Conservation (phyloP, 306 rosid species). For the Gastrolobium villosum region DNA sequence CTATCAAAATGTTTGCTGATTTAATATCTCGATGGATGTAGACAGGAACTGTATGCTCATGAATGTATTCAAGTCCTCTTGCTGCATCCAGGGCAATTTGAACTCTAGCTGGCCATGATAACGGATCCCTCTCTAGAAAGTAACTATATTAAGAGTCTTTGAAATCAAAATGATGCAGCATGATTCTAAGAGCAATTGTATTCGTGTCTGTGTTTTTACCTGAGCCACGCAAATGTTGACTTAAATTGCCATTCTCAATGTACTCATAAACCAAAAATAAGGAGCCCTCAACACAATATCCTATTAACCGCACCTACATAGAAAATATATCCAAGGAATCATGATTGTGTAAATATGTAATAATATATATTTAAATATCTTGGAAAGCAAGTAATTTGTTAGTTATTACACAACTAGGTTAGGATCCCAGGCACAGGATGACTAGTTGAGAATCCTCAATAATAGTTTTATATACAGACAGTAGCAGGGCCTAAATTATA, state of each 20-base stretch:
- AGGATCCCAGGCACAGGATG: background rate
- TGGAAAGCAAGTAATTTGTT: constrained; percentile 25
- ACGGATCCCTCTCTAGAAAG: constrained; percentile 62
- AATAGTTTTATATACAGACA: background rate
- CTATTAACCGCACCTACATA: constrained; percentile 76
- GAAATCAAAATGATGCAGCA: constrained; percentile 25
- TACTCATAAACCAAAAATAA: constrained; percentile 78
- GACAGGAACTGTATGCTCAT: constrained; percentile 86
- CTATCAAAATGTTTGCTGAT: constrained; percentile 80
- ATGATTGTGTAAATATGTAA: constrained; percentile 17
- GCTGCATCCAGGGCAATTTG: constrained; percentile 85
- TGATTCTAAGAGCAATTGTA: background rate
- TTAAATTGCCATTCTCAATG: constrained; percentile 78
- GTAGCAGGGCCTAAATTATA: background rate
- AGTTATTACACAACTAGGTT: constrained; percentile 11
- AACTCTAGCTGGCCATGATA: constrained; percentile 76
- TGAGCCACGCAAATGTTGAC: constrained; percentile 70
- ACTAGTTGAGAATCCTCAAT: background rate
- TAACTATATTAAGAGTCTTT: constrained; percentile 22
- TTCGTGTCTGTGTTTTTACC: constrained; percentile 44
- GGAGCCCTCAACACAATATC: constrained; percentile 79
- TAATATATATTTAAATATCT: constrained; percentile 27
- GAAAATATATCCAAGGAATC: constrained; percentile 35
- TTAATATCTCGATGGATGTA: constrained; percentile 85
- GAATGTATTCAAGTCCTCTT: constrained; percentile 84